Base-by-base conservation (phyloP, 2,329 filamentous ascomycete genomes). In the Calonectria pseudoreteaudii region DNA sequence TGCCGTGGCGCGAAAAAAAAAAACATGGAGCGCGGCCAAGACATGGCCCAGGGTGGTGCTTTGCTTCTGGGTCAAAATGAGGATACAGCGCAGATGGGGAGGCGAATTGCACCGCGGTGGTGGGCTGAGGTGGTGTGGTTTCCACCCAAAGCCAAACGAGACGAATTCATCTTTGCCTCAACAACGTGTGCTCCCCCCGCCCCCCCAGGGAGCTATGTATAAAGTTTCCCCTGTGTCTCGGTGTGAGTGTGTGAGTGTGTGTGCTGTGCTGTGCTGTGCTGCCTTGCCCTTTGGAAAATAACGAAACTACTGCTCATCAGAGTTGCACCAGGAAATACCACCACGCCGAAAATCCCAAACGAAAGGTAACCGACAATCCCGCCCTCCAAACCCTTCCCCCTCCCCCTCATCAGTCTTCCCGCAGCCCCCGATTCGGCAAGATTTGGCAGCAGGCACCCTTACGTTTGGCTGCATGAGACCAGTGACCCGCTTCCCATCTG, bases 41-140 rank as follows among this genome's bases (percentile, higher is more conserved):
- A 16, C 56, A 28, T 8, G 56, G 34, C n/a, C 50, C 53, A 38
- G 23, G 53, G 36, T 34, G 20, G 9, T n/a, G n/a, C 52, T 41
- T 31, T 60, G 34, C n/a, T n/a, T n/a, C n/a, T n/a, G 30, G 52
- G 18, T 9, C 14, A 34, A 34, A 34, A 34, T 18, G 47, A 30
- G 44, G n/a, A 34, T 50, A 50, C 14, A 26, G 23, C 28, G 31
- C 18, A 47, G 47, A 30, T 36, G 28, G 30, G 20, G 58, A 56
- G 50, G 41, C n/a, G 14, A 41, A 52, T 36, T 26, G 31, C 31
- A 34, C 31, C 10, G 13, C 44, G 49, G 18, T 49, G 20, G 65
- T 74, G 72, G 66, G 72, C 72, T 70, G 73, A 74, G 73, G 73
- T 74, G 73, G 73, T 70, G 73, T 74, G 73, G 70, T 73, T 74